A percentile compares a stretch with the other conserved stretches of the same genome.
phyloP scores from a whole-genome alignment of 805 yeast genomes.

The Candida methanosorbosa region DNA sequence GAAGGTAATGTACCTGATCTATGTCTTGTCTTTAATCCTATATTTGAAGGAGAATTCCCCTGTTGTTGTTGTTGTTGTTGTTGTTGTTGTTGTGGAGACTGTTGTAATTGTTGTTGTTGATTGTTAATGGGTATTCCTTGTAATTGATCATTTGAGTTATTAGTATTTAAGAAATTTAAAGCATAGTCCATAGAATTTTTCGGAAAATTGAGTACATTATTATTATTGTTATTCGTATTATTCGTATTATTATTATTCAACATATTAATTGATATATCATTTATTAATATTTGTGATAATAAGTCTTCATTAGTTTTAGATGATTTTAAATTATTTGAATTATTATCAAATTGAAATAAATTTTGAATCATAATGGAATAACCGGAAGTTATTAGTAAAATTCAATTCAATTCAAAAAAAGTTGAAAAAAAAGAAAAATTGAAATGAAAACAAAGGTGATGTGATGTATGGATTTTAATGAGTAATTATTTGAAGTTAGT shows the following conservation, averaged over 20 bases:
- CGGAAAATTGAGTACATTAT: too few relatives aligned
- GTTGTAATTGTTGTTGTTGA: background rate
- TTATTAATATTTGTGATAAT: too few relatives aligned
- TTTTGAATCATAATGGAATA: too few relatives aligned
- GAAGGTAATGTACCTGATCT: slow-evolving; percentile 80
- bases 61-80: background rate
- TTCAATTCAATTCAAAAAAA: too few relatives aligned
- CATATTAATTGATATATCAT: background rate
- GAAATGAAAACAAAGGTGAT: too few relatives aligned
- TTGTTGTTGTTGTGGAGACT: background rate
- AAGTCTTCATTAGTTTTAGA: too few relatives aligned
- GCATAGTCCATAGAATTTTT: slow-evolving; percentile 1
- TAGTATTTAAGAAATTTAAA: background rate
- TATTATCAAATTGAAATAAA: too few relatives aligned
- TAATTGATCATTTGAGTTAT: background rate
- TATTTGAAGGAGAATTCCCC: slow-evolving; percentile 16
- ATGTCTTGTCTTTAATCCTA: slow-evolving; percentile 45
- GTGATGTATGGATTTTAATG: too few relatives aligned
- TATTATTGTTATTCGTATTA: background rate
- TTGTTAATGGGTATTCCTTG: background rate
- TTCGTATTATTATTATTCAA: background rate
- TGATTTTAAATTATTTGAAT: background rate
- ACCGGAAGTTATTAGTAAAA: too few relatives aligned
- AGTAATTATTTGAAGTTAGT: too few relatives aligned
- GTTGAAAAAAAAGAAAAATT: too few relatives aligned